These are phyloP conservation scores for Mycena olivaceomarginata DNA, from an alignment of 768 basidiomycete genomes.

Conservation along the genomic window DNA sequence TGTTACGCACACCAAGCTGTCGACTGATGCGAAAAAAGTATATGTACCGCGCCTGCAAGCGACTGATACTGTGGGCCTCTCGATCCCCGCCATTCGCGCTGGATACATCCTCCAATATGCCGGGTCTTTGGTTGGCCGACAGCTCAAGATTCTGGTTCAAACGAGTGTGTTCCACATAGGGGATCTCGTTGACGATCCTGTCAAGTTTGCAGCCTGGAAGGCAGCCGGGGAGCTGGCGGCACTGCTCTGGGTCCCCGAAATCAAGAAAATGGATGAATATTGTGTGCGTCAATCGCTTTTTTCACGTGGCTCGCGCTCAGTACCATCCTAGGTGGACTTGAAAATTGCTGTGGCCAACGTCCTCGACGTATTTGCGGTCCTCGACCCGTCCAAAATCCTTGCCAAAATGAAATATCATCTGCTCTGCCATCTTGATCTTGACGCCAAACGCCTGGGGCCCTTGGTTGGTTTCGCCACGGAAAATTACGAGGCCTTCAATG, in stretches of 20 bases:
- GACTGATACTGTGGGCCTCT: too few relatives aligned
- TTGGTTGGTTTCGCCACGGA: background rate
- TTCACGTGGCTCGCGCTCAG: background rate
- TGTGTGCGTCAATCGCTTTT: background rate
- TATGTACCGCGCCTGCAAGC: too few relatives aligned
- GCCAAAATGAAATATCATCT: background rate
- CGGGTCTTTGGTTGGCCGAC: too few relatives aligned
- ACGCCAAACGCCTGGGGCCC: background rate
- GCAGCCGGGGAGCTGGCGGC: background rate
- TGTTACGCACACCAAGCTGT: too few relatives aligned
- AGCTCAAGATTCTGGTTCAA: too few relatives aligned
- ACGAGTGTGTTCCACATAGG: too few relatives aligned
- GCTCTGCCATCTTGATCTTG: background rate
- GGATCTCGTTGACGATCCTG: too few relatives aligned
- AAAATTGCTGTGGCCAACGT: background rate
- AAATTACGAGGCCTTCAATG: background rate
- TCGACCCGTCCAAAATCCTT: background rate
- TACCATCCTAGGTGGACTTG: background rate
- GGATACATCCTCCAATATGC: too few relatives aligned
- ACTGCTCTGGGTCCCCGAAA: background rate
- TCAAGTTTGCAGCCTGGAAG: background rate
- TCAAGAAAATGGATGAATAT: background rate
- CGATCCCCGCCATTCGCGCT: too few relatives aligned
- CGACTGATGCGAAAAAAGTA: too few relatives aligned
- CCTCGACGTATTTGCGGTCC: background rate